Evolutionary conservation across 1,139 yeast genomes (phyloP), one percentile per base, ranked within the genome.

Genomic region (Geotrichum fermentans): DNA sequence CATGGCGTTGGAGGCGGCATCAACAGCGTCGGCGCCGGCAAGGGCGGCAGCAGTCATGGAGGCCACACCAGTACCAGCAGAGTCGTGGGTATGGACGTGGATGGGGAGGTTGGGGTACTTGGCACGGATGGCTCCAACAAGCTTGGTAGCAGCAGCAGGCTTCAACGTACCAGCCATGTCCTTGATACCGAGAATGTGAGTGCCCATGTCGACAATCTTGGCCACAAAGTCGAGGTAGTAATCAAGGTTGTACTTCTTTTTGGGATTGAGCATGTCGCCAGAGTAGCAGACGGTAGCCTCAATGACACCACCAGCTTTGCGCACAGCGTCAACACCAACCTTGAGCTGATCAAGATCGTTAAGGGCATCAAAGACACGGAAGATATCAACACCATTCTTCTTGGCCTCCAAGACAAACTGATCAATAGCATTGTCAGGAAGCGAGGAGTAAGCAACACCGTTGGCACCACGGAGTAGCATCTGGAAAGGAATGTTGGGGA

Each of bases 131-230:
- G 87, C 73, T 52, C 92, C 81, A 62, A 92, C 77, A 66, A 92
- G 79, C 49, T 82, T 58, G 50, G 77, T 80, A 40, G 98, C 98
- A 55, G 98, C 98, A 55, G 80, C 77, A 53, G 99, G 98, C 72
- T 92, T 90, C 73, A 92, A 71, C 54, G 97, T 90, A 73, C 99
- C 99, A 48, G 99, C 99, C 99, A 92, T 92, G 73, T 92, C 99
- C 73, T 92, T 92, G 66, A 92, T 92, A 71, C 97, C 98, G 61
- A 92, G 77, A 64, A 92, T 80, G 69, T 92, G 98, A 45, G 97
- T 92, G 61, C 99, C 99, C 88, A 90, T 83, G 55, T 72, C 74
- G 56, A 92, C 97, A 64, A 92, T 82, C 64, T 83, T 74, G 60
- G 83, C 95, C 56, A 85, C 92, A 55, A 90, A 82, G 17, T 74